Base-by-base conservation (phyloP, 495 filamentous ascomycete species). In the Penicillium lividum region DNA sequence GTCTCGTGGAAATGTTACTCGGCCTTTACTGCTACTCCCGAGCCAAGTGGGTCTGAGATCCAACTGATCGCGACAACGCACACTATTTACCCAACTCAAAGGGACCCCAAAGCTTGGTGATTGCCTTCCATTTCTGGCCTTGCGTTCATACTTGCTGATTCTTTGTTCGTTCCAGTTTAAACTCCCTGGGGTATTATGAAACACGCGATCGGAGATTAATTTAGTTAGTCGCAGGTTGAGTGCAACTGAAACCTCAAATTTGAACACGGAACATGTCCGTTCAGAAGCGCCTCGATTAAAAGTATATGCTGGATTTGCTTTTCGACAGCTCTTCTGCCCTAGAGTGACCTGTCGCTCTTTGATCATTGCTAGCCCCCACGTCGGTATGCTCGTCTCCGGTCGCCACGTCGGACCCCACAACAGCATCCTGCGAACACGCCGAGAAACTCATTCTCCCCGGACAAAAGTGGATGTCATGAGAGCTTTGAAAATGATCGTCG, bases 281-380 rank as follows among this genome's bases (percentile, higher is more conserved):
- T 29, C 31, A 34, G 27, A 50, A 53, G 15, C 9, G n/a, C 11
- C 30, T 11, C 22, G 1, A 31, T 63, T 56, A 68, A 46, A 70
- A 70, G 25, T 70, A 70, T 48, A 70, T 55, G 27, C 51, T 61
- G 27, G 67, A 59, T 38, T 59, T 51, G 1, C 33, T 58, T 49
- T 56, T 61, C 11, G 67, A 66, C 43, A 68, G 49, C 51, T 63
- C 59, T 13, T 61, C 59, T 28, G 67, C 67, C 33, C 38, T 49
- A 13, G 28, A 40, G 4, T 16, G 38, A 13, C n/a, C 38, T 40
- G 38, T 16, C 11, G 0, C 46, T 33, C 28, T 49, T 16, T 30
- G 49, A 7, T 52, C 49, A 27, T 13, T 16, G 16, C 5, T 27
- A 18, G 25, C 30, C 28, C 46, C 46, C 28, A 31, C 27, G 43